These are phyloP conservation scores for Calocera viscosa DNA, from an alignment of 768 basidiomycete species.

Conservation along the genomic window DNA sequence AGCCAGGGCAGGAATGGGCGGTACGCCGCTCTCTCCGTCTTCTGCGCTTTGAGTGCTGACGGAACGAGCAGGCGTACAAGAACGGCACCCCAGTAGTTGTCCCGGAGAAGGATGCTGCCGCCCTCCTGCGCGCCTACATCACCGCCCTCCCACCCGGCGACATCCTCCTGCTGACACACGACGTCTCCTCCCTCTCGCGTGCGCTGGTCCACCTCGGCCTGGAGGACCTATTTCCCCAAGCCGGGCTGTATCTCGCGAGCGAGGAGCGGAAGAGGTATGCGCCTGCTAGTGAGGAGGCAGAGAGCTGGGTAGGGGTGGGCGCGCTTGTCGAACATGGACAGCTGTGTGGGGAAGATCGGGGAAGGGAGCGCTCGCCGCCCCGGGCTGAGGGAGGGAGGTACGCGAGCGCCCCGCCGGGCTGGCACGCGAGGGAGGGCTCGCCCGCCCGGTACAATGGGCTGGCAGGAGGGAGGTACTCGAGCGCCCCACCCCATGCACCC, in stretches of 20 bases:
- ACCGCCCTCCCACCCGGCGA: background rate
- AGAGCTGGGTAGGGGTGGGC: background rate
- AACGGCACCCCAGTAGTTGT: background rate
- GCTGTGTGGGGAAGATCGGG: too few species aligned
- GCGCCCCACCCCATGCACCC: too few species aligned
- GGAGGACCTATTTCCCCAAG: background rate
- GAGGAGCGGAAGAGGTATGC: background rate
- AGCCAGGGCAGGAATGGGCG: background rate
- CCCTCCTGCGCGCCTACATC: background rate
- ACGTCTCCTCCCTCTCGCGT: background rate
- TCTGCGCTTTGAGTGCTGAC: background rate
- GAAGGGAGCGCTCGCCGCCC: too few species aligned
- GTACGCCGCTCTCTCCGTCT: background rate
- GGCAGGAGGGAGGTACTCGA: too few species aligned
- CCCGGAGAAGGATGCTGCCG: background rate
- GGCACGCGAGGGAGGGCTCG: background rate
- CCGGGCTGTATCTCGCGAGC: background rate
- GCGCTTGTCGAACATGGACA: background rate
- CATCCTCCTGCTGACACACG: background rate
- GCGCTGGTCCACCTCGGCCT: background rate
- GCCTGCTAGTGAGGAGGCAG: background rate
- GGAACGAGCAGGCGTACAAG: background rate
- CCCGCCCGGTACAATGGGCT: too few species aligned
- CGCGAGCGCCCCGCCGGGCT: background rate
- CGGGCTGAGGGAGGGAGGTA: too few species aligned